Conservation (phyloP, 129 eudicot species). For the Tagetes patula region DNA sequence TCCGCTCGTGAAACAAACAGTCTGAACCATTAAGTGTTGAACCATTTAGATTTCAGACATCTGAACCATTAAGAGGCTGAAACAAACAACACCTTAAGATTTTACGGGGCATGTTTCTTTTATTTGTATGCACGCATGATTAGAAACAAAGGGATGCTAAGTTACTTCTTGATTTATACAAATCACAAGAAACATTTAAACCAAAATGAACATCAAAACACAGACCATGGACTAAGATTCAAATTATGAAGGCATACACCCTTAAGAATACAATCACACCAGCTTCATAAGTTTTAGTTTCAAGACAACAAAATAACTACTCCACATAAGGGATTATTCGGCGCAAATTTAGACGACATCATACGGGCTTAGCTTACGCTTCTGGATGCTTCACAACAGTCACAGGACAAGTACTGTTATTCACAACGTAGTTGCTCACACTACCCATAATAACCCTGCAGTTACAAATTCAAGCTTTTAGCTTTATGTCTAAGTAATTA, state of each 20-base stretch:
- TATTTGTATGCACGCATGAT: too few relatives aligned
- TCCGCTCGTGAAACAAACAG: too few relatives aligned
- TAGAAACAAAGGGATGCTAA: background rate
- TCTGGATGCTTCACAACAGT: slow-evolving; percentile 68
- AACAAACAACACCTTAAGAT: too few relatives aligned
- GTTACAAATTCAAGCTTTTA: background rate
- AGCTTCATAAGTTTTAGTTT: slow-evolving; percentile 8
- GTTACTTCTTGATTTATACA: background rate
- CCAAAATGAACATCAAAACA: background rate
- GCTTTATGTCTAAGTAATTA: background rate
- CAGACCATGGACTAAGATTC: background rate
- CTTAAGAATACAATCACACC: background rate
- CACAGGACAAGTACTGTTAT: slow-evolving; percentile 68
- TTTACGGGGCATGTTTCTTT: too few relatives aligned
- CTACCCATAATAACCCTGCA: slow-evolving; percentile 85
- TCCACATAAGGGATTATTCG: slow-evolving; percentile 25
- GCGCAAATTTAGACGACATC: background rate
- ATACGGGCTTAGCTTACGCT: slow-evolving; percentile 11
- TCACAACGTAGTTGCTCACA: slow-evolving; percentile 85
- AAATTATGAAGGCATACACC: background rate
- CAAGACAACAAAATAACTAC: background rate
- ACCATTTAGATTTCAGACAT: too few relatives aligned
- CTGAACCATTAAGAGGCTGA: too few relatives aligned
- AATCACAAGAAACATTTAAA: background rate
- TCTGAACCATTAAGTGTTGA: too few relatives aligned